Evolutionary conservation across 805 yeast genomes (phyloP).

Genomic region (Candida takata): DNA sequence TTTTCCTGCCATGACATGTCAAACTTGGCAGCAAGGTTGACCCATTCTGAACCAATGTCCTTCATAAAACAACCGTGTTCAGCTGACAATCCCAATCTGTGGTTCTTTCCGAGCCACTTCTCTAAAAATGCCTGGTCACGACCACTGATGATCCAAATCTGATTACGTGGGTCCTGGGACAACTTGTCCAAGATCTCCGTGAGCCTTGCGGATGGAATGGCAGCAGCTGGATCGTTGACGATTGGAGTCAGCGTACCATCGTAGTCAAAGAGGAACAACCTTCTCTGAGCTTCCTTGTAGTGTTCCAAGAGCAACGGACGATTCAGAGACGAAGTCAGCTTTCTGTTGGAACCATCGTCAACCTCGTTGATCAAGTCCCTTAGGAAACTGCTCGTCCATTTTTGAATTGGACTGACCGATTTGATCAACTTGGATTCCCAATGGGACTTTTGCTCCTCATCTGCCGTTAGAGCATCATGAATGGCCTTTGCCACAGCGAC

Average conservation of each 20-base stretch:
- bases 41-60: constrained; percentile 68
- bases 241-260: constrained; percentile 98
- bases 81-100: constrained; percentile 76
- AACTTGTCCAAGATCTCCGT: constrained; percentile 51
- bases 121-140: constrained; percentile 88
- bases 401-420: constrained; percentile 69
- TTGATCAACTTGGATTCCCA: constrained; percentile 51
- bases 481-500: constrained; percentile 87
- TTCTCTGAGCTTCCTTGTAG: constrained; percentile 53
- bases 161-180: constrained; percentile 70
- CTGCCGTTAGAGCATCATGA: constrained; percentile 56
- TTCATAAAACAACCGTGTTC: constrained; percentile 97
- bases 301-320: constrained; percentile 53
- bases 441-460: constrained; percentile 35
- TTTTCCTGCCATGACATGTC: constrained; percentile 95
- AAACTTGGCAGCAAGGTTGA: constrained; percentile 68
- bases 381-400: constrained; percentile 68
- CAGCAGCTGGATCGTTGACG: constrained; percentile 96
- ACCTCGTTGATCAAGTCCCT: constrained; percentile 38
- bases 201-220: constrained; percentile 80
- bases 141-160: constrained; percentile 93
- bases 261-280: constrained; percentile 87
- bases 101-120: constrained; percentile 70
- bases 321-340: constrained; percentile 76
- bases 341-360: constrained; percentile 32